Evolutionary conservation across 2,329 filamentous ascomycete species (phyloP).

Genomic region (Cadophora gregata): DNA sequence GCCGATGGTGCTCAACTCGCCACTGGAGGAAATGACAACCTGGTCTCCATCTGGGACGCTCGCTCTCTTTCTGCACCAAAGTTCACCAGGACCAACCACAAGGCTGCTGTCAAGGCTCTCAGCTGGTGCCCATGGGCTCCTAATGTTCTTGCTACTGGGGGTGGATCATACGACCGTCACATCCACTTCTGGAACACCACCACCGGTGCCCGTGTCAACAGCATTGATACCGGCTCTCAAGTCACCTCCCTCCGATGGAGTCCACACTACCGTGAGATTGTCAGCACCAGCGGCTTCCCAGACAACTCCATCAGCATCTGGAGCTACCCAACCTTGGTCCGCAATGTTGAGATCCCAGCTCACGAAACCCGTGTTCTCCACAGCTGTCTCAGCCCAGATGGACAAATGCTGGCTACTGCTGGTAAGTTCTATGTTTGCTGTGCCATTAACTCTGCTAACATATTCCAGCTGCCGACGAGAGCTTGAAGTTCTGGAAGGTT

Average conservation of each 20-base stretch:
- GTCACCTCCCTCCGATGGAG: slow-evolving; percentile 97
- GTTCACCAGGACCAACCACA: slow-evolving; percentile 99
- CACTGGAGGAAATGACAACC: slow-evolving; percentile 97
- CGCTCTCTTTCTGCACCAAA: slow-evolving; percentile 92
- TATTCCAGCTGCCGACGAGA: slow-evolving; percentile 82
- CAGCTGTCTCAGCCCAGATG: slow-evolving; percentile 95
- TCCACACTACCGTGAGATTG: slow-evolving; percentile 96
- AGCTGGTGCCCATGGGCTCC: slow-evolving; percentile 99
- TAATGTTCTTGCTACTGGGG: slow-evolving; percentile 94
- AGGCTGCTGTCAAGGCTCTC: slow-evolving; percentile 96
- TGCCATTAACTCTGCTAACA: slow-evolving; percentile 41
- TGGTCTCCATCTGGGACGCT: slow-evolving; percentile 99
- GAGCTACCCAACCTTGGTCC: slow-evolving; percentile 96
- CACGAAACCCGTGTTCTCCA: slow-evolving; percentile 97
- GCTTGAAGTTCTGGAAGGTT: slow-evolving; percentile 99
- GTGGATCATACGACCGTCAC: slow-evolving; percentile 94
- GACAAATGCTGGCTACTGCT: slow-evolving; percentile 96
- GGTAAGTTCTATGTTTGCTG: slow-evolving; percentile 54
- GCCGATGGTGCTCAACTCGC: slow-evolving; percentile 95
- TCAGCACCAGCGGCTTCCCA: slow-evolving; percentile 97
- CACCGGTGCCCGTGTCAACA: slow-evolving; percentile 96
- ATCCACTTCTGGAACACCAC: slow-evolving; percentile 99
- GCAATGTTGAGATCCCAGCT: slow-evolving; percentile 96
- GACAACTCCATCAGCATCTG: slow-evolving; percentile 99
- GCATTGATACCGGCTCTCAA: slow-evolving; percentile 97